phyloP scores from a whole-genome alignment of 2,329 filamentous ascomycete genomes.

The Bipolaris oryzae region DNA sequence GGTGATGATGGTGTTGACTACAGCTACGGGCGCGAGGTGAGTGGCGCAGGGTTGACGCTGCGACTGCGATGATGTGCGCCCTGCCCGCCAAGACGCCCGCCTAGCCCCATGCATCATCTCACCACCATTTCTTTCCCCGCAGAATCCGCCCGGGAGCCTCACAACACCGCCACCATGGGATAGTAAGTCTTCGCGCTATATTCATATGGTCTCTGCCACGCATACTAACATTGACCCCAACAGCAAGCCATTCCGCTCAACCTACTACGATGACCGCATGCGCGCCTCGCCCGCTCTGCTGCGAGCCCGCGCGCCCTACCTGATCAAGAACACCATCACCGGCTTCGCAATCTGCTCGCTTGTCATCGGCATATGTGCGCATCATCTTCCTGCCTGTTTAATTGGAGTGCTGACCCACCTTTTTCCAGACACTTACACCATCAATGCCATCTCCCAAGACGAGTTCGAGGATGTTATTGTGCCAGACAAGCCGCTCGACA shows the following conservation, averaged over 20 bases:
- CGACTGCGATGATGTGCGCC: slow-evolving; percentile 16
- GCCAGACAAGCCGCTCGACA: slow-evolving; percentile 70
- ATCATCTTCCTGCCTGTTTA: slow-evolving; percentile 27
- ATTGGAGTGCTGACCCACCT: slow-evolving; percentile 16
- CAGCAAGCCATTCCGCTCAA: slow-evolving; percentile 63
- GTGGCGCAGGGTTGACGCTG: slow-evolving; percentile 15
- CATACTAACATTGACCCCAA: slow-evolving; percentile 17
- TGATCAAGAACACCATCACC: slow-evolving; percentile 85
- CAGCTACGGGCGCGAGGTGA: slow-evolving; percentile 16
- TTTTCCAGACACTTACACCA: slow-evolving; percentile 68
- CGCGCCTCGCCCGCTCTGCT: slow-evolving; percentile 87
- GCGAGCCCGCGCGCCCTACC: slow-evolving; percentile 87
- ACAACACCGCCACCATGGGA: slow-evolving; percentile 39
- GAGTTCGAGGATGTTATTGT: slow-evolving; percentile 96
- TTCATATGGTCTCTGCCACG: background rate
- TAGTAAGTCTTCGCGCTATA: slow-evolving; percentile 35
- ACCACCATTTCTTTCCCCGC: slow-evolving; percentile 29
- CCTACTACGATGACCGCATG: slow-evolving; percentile 91
- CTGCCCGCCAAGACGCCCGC: slow-evolving; percentile 16
- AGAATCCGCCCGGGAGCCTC: slow-evolving; percentile 20
- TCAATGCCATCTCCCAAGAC: slow-evolving; percentile 89
- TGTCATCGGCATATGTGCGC: slow-evolving; percentile 81
- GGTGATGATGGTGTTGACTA: slow-evolving; percentile 29
- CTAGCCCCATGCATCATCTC: slow-evolving; percentile 24
- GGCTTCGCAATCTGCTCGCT: slow-evolving; percentile 77